These are phyloP conservation scores for Cystobasidium pallidum DNA, from an alignment of 1,284 basidiomycete species.

Conservation along the genomic window DNA sequence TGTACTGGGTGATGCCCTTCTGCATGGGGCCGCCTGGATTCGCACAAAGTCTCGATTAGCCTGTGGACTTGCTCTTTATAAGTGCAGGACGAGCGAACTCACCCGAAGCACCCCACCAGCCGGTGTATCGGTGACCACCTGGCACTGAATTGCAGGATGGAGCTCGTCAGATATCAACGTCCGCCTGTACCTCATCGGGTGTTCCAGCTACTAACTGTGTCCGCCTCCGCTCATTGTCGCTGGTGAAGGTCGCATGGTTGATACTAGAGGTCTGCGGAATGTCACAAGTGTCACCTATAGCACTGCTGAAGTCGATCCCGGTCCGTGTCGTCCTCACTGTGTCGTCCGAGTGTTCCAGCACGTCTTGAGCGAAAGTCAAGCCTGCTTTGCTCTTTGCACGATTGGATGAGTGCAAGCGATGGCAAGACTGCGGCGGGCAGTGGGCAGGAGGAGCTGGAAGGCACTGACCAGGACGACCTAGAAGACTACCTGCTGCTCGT, in stretches of 20 bases:
- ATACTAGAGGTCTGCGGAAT: conserved; percentile 12
- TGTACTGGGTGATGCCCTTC: conserved; percentile 45
- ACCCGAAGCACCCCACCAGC: conserved; percentile 45
- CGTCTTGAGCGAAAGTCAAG: conserved; percentile 4
- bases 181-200: too few relatives aligned
- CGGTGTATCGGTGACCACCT: conserved; percentile 36
- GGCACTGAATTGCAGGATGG: conserved; percentile 1
- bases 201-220: too few relatives aligned
- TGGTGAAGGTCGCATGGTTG: conserved; percentile 37
- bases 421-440: conserved; percentile 2
- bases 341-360: not conserved
- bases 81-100: not conserved
- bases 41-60: conserved; percentile 18
- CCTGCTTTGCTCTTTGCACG: conserved; percentile 9
- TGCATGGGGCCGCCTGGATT: conserved; percentile 42
- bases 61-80: not conserved
- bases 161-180: not conserved
- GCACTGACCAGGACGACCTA: conserved; percentile 19
- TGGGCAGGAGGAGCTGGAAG: not conserved
- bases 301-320: not conserved
- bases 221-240: conserved; percentile 23
- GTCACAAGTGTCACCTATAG: not conserved
- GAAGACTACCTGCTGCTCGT: conserved; percentile 39
- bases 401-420: conserved; percentile 19
- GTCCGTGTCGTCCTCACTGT: not conserved